Evolutionary conservation across 2,329 filamentous ascomycete genomes (phyloP), one percentile per base, ranked within the genome.

Genomic region (Penicillium sp.): DNA sequence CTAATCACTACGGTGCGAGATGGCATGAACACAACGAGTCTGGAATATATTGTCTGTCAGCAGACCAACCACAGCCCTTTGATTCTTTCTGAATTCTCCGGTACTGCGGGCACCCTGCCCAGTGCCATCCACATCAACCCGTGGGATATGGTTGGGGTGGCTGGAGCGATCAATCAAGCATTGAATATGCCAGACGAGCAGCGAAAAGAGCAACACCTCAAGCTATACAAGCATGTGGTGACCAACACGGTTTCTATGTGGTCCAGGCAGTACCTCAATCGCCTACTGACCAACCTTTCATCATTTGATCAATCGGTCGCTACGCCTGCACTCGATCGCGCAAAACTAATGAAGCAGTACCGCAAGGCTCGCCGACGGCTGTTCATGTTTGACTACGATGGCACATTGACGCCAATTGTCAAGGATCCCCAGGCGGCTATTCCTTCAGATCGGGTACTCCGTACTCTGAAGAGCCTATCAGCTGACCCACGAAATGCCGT

Each of bases 331-430:
- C 84, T 97, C 20, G 92, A 97, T 70, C 86, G 87, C 35, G 81
- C 85, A 4, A 81, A 85, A 60, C 76, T 97, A 62, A 79, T 96
- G 37, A 78, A 82, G 53, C 87, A 87, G 58, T 97, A 97, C 74
- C 85, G 86, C 58, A 79, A 82, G 38, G 86, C 91, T 4, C 83
- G 83, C 60, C 90, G 89, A 75, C 86, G 94, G 11, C 81, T 99
- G 3, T 96, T 97, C 79, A 93, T 99, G 90, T 97, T 97, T 71
- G 94, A 99, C 76, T 99, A 99, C 69, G 94, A 99, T 72, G 94
- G 94, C 46, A 99, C 94, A 0, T 82, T 99, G 53, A 97, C 94
- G 4, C 90, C 92, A 0, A 97, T 99, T 66, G 94, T 97, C 53
- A 88, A 89, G 65, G 92, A 97, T 68, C 94, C 94, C 2, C 87